phyloP scores from a whole-genome alignment of 1,284 basidiomycete species.

The Amylostereum areolatum region DNA sequence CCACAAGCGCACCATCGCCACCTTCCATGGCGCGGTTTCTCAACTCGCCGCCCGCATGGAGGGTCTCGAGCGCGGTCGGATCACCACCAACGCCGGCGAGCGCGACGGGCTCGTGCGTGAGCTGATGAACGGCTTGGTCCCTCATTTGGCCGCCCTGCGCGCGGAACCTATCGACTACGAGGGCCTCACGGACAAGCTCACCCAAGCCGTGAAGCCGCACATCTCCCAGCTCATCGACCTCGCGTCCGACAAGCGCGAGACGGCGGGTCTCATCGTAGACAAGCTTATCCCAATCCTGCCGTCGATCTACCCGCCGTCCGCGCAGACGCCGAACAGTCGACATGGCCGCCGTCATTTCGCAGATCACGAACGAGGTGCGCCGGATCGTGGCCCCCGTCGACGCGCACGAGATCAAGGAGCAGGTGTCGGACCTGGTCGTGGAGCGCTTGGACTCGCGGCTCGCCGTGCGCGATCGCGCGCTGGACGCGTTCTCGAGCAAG shows the following conservation, averaged over 20 bases:
- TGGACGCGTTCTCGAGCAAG: conserved; percentile 51
- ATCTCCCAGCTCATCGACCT: conserved; percentile 82
- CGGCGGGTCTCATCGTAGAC: conserved; percentile 72
- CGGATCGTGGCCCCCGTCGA: conserved; percentile 68
- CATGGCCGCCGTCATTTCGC: conserved; percentile 45
- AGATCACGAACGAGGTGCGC: conserved; percentile 62
- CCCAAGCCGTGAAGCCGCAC: conserved; percentile 81
- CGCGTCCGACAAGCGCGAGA: conserved; percentile 80
- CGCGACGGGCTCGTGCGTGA: conserved; percentile 53
- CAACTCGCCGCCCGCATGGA: conserved; percentile 60
- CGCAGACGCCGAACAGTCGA: conserved; percentile 31
- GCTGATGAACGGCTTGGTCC: conserved; percentile 51
- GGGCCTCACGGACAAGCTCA: conserved; percentile 61
- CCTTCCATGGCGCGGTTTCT: conserved; percentile 53
- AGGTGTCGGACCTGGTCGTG: conserved; percentile 78
- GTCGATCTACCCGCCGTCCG: conserved; percentile 28
- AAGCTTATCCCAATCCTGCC: conserved; percentile 64
- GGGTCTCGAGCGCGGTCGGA: conserved; percentile 35
- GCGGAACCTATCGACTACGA: conserved; percentile 72
- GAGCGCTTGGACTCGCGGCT: conserved; percentile 76
- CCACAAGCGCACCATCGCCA: conserved; percentile 46
- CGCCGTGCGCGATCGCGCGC: conserved; percentile 63
- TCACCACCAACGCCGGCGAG: conserved; percentile 28
- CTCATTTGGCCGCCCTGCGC: conserved; percentile 51
- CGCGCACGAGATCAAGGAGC: conserved; percentile 78